phyloP scores from a whole-genome alignment of 371 early-diverging fungal species.

The Mortierella sp. region DNA sequence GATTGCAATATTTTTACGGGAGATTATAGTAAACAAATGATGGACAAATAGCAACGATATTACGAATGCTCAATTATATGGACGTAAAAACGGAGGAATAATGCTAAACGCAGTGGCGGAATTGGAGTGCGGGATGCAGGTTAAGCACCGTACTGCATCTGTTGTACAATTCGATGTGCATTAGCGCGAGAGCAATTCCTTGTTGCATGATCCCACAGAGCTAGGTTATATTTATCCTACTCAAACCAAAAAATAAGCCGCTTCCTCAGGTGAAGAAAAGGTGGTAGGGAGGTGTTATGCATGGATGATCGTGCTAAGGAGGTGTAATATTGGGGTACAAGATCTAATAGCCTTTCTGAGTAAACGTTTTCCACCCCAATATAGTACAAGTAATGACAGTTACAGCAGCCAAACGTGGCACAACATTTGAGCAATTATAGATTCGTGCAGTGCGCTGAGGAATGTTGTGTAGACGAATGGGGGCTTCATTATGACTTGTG shows the following conservation, averaged over 20 bases:
- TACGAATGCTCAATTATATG: background rate
- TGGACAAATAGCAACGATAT: background rate
- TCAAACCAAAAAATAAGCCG: background rate
- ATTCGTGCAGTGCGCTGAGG: too few species aligned
- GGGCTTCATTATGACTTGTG: too few species aligned
- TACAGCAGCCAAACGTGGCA: too few species aligned
- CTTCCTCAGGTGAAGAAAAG: background rate
- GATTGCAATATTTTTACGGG: background rate
- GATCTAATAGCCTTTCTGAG: too few species aligned
- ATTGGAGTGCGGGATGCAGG: background rate
- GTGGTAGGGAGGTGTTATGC: background rate
- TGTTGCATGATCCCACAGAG: background rate
- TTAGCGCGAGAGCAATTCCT: background rate
- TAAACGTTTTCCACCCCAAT: too few species aligned
- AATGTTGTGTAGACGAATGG: too few species aligned
- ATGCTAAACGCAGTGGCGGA: background rate
- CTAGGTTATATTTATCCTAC: constrained; percentile 1
- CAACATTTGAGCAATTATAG: too few species aligned
- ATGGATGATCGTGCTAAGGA: too few species aligned
- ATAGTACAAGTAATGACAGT: too few species aligned
- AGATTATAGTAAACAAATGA: background rate
- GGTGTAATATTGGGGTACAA: background rate
- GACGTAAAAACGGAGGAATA: too few species aligned
- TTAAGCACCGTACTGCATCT: background rate
- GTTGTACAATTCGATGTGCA: background rate